These are phyloP conservation scores for Immersiporthe knoxdaviesiana DNA, from an alignment of 2,329 filamentous ascomycete species.

Conservation along the genomic window DNA sequence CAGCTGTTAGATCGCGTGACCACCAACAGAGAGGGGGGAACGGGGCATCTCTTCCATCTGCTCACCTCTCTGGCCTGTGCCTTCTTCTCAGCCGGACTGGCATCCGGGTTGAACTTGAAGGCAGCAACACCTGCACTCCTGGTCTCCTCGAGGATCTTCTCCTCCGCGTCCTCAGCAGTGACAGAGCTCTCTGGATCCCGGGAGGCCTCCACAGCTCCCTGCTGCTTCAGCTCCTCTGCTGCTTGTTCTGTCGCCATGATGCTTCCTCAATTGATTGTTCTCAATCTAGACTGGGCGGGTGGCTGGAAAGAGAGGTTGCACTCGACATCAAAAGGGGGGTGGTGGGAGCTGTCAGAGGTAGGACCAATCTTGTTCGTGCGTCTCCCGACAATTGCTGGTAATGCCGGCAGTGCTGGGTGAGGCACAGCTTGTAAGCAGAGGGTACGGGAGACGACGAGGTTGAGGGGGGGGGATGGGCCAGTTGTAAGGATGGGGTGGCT, in stretches of 20 bases:
- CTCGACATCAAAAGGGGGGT: neutral
- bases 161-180: slow-evolving; percentile 71
- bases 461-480: neutral
- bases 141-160: slow-evolving; percentile 75
- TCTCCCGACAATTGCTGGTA: neutral
- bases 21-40: neutral
- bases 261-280: slow-evolving; percentile 6
- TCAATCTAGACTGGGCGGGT: neutral
- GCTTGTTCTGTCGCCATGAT: slow-evolving; percentile 39
- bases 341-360: neutral
- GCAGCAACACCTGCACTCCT: slow-evolving; percentile 77
- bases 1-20: slow-evolving; percentile 7
- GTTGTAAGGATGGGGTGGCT: slow-evolving; percentile 7
- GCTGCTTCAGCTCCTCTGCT: slow-evolving; percentile 72
- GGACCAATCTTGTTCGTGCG: neutral
- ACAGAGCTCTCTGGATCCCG: slow-evolving; percentile 70
- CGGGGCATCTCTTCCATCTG: slow-evolving; percentile 31
- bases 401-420: neutral
- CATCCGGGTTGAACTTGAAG: slow-evolving; percentile 86
- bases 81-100: slow-evolving; percentile 80
- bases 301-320: neutral
- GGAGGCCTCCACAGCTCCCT: slow-evolving; percentile 79
- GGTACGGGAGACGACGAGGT: slow-evolving; percentile 14
- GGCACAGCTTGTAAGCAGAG: slow-evolving; percentile 11
- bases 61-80: slow-evolving; percentile 77